Percentiles rank a stretch among this genome's conserved stretches.
phyloP scores from a whole-genome alignment of 768 basidiomycete species.

The Floccularia luteovirens region DNA sequence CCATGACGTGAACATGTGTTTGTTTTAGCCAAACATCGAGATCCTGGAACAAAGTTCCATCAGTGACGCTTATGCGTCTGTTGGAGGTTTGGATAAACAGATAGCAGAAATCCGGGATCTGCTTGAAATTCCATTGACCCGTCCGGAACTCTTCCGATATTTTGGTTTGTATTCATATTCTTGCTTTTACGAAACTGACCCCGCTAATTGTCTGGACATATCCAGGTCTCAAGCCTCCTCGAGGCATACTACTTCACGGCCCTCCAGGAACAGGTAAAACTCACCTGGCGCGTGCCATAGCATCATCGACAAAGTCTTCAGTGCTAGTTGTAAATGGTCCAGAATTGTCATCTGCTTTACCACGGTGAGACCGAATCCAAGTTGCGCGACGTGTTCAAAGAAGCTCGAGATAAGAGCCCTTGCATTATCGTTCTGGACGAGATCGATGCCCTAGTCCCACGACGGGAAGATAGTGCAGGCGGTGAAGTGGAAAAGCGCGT shows the following conservation, averaged over 20 bases:
- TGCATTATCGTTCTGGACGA: slow-evolving; percentile 96
- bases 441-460: slow-evolving; percentile 90
- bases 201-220: not conserved
- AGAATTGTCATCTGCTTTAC: slow-evolving; percentile 88
- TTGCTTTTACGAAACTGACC: not conserved
- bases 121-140: slow-evolving; percentile 23
- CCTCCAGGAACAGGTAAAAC: slow-evolving; percentile 99
- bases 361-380: slow-evolving; percentile 96
- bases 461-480: slow-evolving; percentile 81
- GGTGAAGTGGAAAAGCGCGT: slow-evolving; percentile 96
- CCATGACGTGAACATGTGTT: slow-evolving; percentile 9
- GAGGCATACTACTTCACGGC: slow-evolving; percentile 90
- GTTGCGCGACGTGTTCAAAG: slow-evolving; percentile 82
- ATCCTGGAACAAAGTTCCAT: slow-evolving; percentile 31
- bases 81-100: slow-evolving; percentile 86
- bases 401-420: slow-evolving; percentile 75
- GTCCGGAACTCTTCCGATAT: slow-evolving; percentile 23
- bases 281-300: slow-evolving; percentile 90
- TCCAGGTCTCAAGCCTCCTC: slow-evolving; percentile 86
- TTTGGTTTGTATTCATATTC: slow-evolving; percentile 16
- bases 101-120: slow-evolving; percentile 64
- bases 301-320: slow-evolving; percentile 75
- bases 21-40: slow-evolving; percentile 39
- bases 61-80: slow-evolving; percentile 63
- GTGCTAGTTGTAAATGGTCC: slow-evolving; percentile 96